Evolutionary conservation across 352 stramenopile species (phyloP).

Genomic region (Thalassiosira delicatula): DNA sequence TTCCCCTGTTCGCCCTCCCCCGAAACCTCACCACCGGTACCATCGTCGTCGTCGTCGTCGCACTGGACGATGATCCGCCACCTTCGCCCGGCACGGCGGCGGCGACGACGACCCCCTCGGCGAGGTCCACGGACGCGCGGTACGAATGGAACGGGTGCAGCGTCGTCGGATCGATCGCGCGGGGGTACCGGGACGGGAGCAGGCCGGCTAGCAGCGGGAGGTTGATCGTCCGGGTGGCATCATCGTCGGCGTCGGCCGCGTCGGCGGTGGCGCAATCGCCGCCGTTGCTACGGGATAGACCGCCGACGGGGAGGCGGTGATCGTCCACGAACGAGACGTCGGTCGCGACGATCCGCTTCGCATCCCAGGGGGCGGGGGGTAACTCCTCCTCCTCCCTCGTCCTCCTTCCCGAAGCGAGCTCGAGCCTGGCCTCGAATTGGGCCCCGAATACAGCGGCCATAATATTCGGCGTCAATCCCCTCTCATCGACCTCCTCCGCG

Average conservation of each 20-base stretch:
- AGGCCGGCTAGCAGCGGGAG: conserved; percentile 42
- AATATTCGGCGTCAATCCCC: too few relatives aligned
- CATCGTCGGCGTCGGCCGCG: background rate
- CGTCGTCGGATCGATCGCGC: conserved; percentile 28
- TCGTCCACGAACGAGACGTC: conserved; percentile 29
- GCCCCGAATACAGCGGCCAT: too few relatives aligned
- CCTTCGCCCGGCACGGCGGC: too few relatives aligned
- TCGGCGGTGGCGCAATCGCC: too few relatives aligned
- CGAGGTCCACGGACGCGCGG: background rate
- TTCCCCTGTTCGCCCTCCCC: conserved; percentile 66
- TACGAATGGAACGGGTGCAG: conserved; percentile 15
- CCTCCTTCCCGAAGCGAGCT: too few relatives aligned
- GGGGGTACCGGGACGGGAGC: conserved; percentile 41
- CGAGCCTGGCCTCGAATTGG: too few relatives aligned
- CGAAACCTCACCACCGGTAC: conserved; percentile 66
- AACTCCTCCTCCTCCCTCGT: too few relatives aligned
- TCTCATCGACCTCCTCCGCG: background rate
- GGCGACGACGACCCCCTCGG: background rate
- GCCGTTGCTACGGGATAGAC: background rate
- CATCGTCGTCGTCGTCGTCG: background rate
- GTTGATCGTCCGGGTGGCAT: conserved; percentile 12
- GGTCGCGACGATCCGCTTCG: background rate
- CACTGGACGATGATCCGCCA: too few relatives aligned
- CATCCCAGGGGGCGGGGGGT: too few relatives aligned
- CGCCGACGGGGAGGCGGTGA: conserved; percentile 3